Conservation (phyloP, 768 basidiomycete species). For the Rhizopogon vinicolor region DNA sequence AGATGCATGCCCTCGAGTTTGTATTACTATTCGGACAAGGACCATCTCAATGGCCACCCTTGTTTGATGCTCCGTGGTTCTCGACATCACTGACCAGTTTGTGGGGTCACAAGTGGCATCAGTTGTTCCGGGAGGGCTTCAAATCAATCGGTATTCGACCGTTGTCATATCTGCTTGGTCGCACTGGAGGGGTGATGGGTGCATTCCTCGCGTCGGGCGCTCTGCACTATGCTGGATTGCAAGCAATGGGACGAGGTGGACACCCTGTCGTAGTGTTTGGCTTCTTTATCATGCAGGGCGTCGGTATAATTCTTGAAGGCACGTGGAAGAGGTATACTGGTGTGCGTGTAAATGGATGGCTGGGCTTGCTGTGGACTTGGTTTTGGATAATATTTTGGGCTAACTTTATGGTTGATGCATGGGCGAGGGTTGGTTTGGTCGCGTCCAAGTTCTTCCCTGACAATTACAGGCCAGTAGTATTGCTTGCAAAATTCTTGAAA, state of each 20-base stretch:
- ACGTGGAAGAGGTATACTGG: slow-evolving; percentile 41
- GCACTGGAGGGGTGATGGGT: slow-evolving; percentile 46
- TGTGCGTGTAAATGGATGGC: slow-evolving; percentile 39
- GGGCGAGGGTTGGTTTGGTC: slow-evolving; percentile 13
- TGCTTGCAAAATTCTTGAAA: slow-evolving; percentile 6
- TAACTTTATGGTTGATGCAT: slow-evolving; percentile 42
- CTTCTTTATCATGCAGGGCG: slow-evolving; percentile 55
- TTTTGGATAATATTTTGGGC: slow-evolving; percentile 46
- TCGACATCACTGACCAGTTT: slow-evolving; percentile 54
- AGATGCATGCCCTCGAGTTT: slow-evolving; percentile 37
- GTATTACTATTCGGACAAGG: slow-evolving; percentile 43
- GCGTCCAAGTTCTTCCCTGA: slow-evolving; percentile 1
- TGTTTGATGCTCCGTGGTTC: slow-evolving; percentile 54
- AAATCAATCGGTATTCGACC: slow-evolving; percentile 45
- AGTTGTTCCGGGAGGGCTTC: slow-evolving; percentile 56
- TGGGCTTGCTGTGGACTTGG: slow-evolving; percentile 49
- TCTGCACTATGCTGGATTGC: slow-evolving; percentile 54
- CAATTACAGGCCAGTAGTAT: not conserved
- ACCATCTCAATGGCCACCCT: slow-evolving; percentile 57
- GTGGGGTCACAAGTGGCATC: slow-evolving; percentile 67
- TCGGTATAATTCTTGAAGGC: slow-evolving; percentile 47
- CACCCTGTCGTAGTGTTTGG: slow-evolving; percentile 39
- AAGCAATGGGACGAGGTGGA: slow-evolving; percentile 51
- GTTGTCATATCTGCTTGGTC: slow-evolving; percentile 39
- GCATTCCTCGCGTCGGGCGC: slow-evolving; percentile 56